A percentile compares a stretch with the other conserved stretches of the same genome.
Conservation (phyloP, 129 eudicot species). For the Flaveria robusta region DNA sequence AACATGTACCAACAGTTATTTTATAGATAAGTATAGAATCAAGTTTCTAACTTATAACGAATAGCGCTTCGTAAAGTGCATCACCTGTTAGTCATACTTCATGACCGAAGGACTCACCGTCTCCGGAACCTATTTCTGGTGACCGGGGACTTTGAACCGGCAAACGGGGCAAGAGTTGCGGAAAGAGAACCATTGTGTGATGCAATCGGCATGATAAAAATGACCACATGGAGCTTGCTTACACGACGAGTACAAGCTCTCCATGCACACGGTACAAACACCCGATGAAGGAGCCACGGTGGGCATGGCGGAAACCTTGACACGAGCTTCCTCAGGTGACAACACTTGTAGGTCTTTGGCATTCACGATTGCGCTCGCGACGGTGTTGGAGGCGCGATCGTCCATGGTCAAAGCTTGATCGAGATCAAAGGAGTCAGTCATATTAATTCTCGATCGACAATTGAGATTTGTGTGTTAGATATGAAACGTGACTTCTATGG, state of each 20-base stretch:
- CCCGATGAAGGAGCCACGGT: conserved; percentile 2
- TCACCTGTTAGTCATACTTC: neutral
- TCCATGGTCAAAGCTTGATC: conserved; percentile 40
- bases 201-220: conserved; percentile 56
- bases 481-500: neutral
- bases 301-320: conserved; percentile 22
- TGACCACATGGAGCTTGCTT: conserved; percentile 58
- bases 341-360: neutral
- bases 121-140: neutral
- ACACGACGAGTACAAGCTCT: conserved; percentile 33
- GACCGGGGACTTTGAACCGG: conserved; percentile 33
- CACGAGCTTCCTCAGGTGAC: conserved; percentile 19
- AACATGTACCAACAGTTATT: too few species aligned
- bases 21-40: too few species aligned
- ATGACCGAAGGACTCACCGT: neutral
- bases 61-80: neutral
- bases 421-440: conserved; percentile 37
- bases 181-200: conserved; percentile 52
- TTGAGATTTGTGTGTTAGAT: conserved; percentile 7
- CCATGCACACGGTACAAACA: conserved; percentile 51
- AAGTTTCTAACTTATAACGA: too few species aligned
- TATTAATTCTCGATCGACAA: neutral
- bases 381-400: neutral
- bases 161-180: conserved; percentile 66
- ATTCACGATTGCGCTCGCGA: neutral